Percentiles rank a stretch among this genome's conserved stretches.
Evolutionary conservation across 2,329 filamentous ascomycete species (phyloP).

Genomic region (Fusarium coicis): DNA sequence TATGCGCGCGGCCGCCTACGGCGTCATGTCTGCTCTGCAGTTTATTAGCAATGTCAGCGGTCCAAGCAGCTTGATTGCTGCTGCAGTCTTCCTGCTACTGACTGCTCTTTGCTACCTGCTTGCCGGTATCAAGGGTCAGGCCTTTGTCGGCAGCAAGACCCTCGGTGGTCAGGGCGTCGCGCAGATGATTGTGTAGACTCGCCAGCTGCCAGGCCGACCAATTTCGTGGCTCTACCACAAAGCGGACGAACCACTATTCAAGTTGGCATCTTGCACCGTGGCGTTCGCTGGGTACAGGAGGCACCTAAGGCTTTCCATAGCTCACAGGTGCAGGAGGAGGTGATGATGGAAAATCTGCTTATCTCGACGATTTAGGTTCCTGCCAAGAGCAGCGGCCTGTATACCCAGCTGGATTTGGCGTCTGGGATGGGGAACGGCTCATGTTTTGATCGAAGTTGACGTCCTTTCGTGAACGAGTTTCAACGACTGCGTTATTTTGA

Average conservation of each 20-base stretch:
- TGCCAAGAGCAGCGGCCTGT: slow-evolving; percentile 42
- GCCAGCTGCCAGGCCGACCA: background rate
- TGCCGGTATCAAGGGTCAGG: slow-evolving; percentile 84
- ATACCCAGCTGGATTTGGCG: slow-evolving; percentile 46
- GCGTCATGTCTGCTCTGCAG: slow-evolving; percentile 81
- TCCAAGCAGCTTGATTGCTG: slow-evolving; percentile 82
- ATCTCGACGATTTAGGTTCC: slow-evolving; percentile 39
- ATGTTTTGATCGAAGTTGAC: slow-evolving; percentile 41
- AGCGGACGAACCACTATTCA: background rate
- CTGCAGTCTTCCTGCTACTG: slow-evolving; percentile 81
- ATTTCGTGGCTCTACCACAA: background rate
- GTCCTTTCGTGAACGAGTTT: slow-evolving; percentile 28
- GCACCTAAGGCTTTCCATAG: background rate
- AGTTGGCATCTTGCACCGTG: background rate
- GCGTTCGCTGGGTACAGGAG: background rate
- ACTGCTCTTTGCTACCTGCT: slow-evolving; percentile 84
- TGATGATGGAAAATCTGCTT: slow-evolving; percentile 27
- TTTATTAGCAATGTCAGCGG: slow-evolving; percentile 79
- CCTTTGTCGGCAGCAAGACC: slow-evolving; percentile 93
- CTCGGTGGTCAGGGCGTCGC: slow-evolving; percentile 92
- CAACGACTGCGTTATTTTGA: slow-evolving; percentile 26
- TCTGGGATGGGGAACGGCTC: slow-evolving; percentile 46
- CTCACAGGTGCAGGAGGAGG: background rate
- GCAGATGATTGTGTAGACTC: slow-evolving; percentile 90
- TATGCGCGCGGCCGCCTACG: slow-evolving; percentile 91